A percentile compares a stretch with the other conserved stretches of the same genome.
phyloP scores from a whole-genome alignment of 1,284 basidiomycete species.

The Naganishia sp. region DNA sequence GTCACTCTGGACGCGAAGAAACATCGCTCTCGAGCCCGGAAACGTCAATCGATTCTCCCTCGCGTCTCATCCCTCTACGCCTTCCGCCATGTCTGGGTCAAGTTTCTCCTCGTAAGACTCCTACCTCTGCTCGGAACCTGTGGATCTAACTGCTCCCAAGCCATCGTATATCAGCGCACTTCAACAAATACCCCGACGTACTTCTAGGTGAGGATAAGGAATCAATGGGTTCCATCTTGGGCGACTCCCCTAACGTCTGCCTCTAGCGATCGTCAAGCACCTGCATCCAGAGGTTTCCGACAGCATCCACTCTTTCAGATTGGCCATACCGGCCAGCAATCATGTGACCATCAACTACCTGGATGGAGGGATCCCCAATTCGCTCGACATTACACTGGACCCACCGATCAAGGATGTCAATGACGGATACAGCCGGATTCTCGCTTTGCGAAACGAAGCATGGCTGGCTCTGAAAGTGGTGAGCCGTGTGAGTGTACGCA shows the following conservation, averaged over 20 bases:
- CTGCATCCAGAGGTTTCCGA: constrained; percentile 11
- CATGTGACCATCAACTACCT: constrained; percentile 13
- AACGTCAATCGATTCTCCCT: too few relatives aligned
- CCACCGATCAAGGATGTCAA: constrained; percentile 22
- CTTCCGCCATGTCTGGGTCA: too few relatives aligned
- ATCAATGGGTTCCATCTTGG: background rate
- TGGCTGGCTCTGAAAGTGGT: constrained; percentile 17
- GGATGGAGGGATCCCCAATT: background rate
- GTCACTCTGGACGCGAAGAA: too few relatives aligned
- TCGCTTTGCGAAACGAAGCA: constrained; percentile 12
- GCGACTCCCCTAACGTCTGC: too few relatives aligned
- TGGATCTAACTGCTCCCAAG: background rate
- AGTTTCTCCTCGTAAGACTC: background rate
- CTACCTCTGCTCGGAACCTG: background rate
- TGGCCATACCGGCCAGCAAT: constrained; percentile 8
- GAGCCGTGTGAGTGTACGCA: background rate
- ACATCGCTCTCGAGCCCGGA: too few relatives aligned
- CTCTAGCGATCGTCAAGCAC: constrained; percentile 20
- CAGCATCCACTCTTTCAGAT: background rate
- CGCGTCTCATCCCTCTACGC: background rate
- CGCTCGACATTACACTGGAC: constrained; percentile 17
- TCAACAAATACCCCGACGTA: constrained; percentile 19
- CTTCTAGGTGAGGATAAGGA: background rate
- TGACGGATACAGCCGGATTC: constrained; percentile 25
- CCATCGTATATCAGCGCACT: constrained; percentile 12